A percentile compares a stretch with the other conserved stretches of the same genome.
Evolutionary conservation across 179 eudicot genomes (phyloP).

Genomic region (Camellia oleifera): DNA sequence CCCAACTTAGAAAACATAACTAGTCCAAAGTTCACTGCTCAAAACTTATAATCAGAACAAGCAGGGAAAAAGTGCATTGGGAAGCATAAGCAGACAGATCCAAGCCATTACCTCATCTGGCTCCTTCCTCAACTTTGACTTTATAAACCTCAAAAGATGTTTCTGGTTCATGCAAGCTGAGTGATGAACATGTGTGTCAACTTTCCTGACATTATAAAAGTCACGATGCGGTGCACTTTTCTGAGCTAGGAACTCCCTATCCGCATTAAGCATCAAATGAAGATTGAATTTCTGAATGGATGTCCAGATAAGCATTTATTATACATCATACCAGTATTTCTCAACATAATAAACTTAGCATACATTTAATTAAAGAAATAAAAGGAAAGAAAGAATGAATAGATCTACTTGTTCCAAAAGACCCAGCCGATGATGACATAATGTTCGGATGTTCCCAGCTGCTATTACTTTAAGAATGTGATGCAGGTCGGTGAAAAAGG

Average conservation of each 20-base stretch:
- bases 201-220: slow-evolving; percentile 97
- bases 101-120: slow-evolving; percentile 84
- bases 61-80: background rate
- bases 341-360: background rate
- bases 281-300: slow-evolving; percentile 91
- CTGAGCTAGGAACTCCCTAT: slow-evolving; percentile 95
- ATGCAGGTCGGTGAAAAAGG: slow-evolving; percentile 97
- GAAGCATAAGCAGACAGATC: slow-evolving; percentile 5
- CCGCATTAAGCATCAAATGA: slow-evolving; percentile 99
- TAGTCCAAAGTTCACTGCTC: slow-evolving; percentile 4
- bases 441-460: slow-evolving; percentile 92
- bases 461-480: slow-evolving; percentile 97
- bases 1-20: background rate
- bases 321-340: slow-evolving; percentile 6
- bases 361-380: background rate
- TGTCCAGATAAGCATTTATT: slow-evolving; percentile 20
- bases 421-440: slow-evolving; percentile 88
- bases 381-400: slow-evolving; percentile 9
- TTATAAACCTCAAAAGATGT: slow-evolving; percentile 96
- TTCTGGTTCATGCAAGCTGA: slow-evolving; percentile 99
- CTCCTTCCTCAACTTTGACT: slow-evolving; percentile 97
- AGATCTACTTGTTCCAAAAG: slow-evolving; percentile 84
- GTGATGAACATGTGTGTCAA: slow-evolving; percentile 99
- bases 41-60: slow-evolving; percentile 4
- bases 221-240: slow-evolving; percentile 99